phyloP scores from a whole-genome alignment of 805 yeast genomes.

The Candida takata region DNA sequence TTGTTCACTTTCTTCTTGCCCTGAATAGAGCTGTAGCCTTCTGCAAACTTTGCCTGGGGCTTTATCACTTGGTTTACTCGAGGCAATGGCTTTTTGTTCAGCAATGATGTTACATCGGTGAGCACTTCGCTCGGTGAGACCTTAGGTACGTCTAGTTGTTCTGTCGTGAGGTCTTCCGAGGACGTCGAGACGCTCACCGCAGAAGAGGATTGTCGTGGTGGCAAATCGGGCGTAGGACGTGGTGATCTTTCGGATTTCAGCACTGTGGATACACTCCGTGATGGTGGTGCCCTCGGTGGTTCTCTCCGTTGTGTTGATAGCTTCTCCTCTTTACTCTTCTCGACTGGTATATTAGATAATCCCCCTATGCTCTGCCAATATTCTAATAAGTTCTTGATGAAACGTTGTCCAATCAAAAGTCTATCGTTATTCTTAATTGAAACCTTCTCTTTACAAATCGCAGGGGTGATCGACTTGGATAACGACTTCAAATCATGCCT shows the following conservation, averaged over 20 bases:
- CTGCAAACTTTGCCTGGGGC: slow-evolving; percentile 19
- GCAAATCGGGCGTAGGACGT: slow-evolving; percentile 4
- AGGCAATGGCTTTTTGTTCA: slow-evolving; percentile 15
- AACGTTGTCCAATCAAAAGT: slow-evolving; percentile 44
- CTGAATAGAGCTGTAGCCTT: slow-evolving; percentile 27
- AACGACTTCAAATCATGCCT: slow-evolving; percentile 31
- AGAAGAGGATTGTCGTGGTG: not conserved
- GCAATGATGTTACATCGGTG: slow-evolving; percentile 18
- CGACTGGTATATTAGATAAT: not conserved
- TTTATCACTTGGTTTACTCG: slow-evolving; percentile 3
- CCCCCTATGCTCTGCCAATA: slow-evolving; percentile 32
- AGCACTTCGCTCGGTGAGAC: slow-evolving; percentile 13
- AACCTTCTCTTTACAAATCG: slow-evolving; percentile 46
- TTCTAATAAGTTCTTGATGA: slow-evolving; percentile 44
- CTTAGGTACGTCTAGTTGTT: no score
- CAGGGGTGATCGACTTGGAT: slow-evolving; percentile 29
- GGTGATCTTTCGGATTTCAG: slow-evolving; percentile 11
- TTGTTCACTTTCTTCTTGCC: slow-evolving; percentile 50
- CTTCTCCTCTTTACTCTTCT: slow-evolving; percentile 1
- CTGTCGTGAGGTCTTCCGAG: no score
- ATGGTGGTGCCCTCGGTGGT: slow-evolving; percentile 13
- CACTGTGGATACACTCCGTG: slow-evolving; percentile 12
- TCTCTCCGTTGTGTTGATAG: no score
- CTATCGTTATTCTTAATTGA: slow-evolving; percentile 38
- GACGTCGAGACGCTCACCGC: no score